Conservation (phyloP, 345 rosid species). For the Populus deltoides region DNA sequence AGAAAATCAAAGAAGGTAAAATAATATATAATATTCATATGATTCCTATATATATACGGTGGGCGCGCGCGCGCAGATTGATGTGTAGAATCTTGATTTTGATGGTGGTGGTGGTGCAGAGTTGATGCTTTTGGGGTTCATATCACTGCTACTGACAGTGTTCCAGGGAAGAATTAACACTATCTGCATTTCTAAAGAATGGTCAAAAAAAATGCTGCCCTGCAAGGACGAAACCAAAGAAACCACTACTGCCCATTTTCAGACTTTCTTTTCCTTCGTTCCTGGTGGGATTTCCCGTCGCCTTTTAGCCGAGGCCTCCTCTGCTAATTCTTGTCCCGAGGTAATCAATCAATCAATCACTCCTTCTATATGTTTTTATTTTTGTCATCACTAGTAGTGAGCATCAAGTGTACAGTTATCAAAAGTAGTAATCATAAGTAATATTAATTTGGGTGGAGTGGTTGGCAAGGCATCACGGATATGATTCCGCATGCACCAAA, state of each 20-base stretch:
- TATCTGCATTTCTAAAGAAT: constrained; percentile 19
- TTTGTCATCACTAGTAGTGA: background rate
- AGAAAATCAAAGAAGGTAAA: constrained; percentile 32
- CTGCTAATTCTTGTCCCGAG: background rate
- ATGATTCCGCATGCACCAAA: background rate
- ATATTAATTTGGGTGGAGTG: background rate
- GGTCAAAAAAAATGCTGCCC: constrained; percentile 25
- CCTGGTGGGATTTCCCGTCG: constrained; percentile 39
- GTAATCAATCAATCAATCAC: background rate
- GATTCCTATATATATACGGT: no score
- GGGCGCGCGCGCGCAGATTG: constrained; percentile 10
- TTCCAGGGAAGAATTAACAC: constrained; percentile 13
- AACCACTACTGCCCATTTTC: constrained; percentile 38
- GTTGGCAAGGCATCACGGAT: background rate
- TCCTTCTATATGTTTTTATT: background rate
- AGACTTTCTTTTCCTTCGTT: constrained; percentile 26
- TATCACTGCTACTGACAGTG: constrained; percentile 30
- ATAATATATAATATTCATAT: no score
- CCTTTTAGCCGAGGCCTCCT: constrained; percentile 48
- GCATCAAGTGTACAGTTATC: no score
- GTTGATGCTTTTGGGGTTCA: constrained; percentile 37
- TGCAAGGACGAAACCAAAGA: constrained; percentile 20
- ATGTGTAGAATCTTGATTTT: background rate
- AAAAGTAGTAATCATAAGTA: background rate
- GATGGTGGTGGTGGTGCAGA: constrained; percentile 8